These are phyloP conservation scores for Lipomyces yamadae DNA, from an alignment of 805 yeast genomes.

Conservation along the genomic window DNA sequence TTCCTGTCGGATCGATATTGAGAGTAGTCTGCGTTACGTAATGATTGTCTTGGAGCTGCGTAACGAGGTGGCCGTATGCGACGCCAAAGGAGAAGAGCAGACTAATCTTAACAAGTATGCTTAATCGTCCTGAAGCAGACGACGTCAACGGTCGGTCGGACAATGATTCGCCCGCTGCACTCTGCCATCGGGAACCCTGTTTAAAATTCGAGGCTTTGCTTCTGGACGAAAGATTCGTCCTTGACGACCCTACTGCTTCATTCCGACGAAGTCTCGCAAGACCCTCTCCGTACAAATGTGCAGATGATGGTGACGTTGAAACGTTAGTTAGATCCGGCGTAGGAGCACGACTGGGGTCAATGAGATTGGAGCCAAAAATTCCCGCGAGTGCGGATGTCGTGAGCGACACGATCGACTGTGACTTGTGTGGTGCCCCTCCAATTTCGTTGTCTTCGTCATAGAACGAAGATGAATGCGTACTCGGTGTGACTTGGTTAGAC, in stretches of 20 bases:
- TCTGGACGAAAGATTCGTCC: background rate
- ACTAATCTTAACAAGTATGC: conserved; percentile 31
- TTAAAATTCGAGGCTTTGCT: background rate
- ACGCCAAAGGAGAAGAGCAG: conserved; percentile 42
- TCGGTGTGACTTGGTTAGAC: background rate
- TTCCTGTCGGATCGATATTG: conserved; percentile 38
- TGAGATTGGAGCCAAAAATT: conserved; percentile 50
- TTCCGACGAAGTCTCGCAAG: conserved; percentile 12
- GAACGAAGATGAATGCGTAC: background rate
- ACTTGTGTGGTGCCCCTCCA: conserved; percentile 21
- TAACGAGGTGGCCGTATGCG: conserved; percentile 42
- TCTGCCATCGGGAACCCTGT: background rate
- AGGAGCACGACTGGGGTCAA: conserved; percentile 42
- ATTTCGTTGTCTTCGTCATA: conserved; percentile 7
- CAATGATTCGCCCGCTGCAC: background rate
- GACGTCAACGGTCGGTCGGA: background rate
- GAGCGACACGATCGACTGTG: conserved; percentile 36
- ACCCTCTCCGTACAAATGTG: conserved; percentile 11
- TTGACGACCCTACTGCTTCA: background rate
- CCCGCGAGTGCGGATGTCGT: conserved; percentile 46
- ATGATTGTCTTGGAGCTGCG: conserved; percentile 43
- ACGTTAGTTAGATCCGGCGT: conserved; percentile 39
- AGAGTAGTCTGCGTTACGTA: conserved; percentile 39
- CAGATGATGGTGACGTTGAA: conserved; percentile 1
- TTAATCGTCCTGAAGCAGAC: background rate